Conservation (phyloP, 768 basidiomycete species). For the Suillus clintonianus region DNA sequence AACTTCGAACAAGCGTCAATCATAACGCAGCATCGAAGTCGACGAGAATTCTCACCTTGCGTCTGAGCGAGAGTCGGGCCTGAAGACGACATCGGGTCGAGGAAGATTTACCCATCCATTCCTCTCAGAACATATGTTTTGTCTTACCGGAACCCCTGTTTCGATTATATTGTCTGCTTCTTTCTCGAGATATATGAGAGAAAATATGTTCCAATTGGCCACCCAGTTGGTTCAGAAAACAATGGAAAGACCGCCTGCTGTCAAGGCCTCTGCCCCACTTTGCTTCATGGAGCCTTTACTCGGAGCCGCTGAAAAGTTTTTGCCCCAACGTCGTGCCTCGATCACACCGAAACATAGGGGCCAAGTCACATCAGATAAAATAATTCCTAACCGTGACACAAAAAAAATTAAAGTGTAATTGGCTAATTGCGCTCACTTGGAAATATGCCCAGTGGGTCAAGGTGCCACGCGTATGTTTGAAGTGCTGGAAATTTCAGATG, state of each 20-base stretch:
- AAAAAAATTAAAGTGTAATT: too few relatives aligned
- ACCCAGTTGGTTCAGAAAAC: neutral
- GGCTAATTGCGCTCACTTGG: too few relatives aligned
- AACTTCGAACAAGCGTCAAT: neutral
- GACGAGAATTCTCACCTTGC: neutral
- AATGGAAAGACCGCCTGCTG: neutral
- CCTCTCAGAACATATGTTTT: neutral
- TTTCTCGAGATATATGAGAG: neutral
- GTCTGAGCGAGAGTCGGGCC: neutral
- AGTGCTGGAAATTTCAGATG: too few relatives aligned
- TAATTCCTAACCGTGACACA: too few relatives aligned
- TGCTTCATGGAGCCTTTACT: too few relatives aligned
- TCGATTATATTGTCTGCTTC: neutral
- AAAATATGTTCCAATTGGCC: too few relatives aligned
- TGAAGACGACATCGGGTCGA: neutral
- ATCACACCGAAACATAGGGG: too few relatives aligned
- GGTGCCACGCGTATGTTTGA: too few relatives aligned
- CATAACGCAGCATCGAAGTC: neutral
- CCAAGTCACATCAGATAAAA: too few relatives aligned
- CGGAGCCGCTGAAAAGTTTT: neutral
- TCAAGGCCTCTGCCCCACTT: too few relatives aligned
- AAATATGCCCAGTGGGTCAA: too few relatives aligned
- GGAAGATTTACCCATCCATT: neutral
- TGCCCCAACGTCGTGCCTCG: too few relatives aligned
- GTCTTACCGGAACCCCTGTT: neutral